These are phyloP conservation scores for Paramecium tetraurelia DNA, from an alignment of 73 alveolate species.

Conservation along the genomic window DNA sequence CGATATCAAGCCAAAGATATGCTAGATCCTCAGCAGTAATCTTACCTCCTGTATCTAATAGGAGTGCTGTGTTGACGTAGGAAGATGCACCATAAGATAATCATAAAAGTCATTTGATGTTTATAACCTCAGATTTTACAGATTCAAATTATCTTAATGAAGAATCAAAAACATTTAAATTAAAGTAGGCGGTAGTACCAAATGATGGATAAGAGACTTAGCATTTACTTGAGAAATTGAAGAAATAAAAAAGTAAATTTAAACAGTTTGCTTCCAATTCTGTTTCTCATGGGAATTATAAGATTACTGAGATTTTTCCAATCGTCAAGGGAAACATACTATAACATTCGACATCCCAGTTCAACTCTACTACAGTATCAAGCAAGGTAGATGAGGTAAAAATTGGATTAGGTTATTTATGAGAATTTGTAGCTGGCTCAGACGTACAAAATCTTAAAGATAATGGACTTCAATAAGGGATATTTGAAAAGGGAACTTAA, in stretches of 20 bases:
- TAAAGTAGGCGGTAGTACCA: background rate
- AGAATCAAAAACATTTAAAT: conserved; percentile 1
- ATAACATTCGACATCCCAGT: conserved; percentile 17
- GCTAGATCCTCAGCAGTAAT: background rate
- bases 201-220: background rate
- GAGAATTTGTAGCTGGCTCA: conserved; percentile 31
- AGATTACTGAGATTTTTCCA: conserved; percentile 36
- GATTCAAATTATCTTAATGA: conserved; percentile 8
- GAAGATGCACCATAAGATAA: background rate
- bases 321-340: background rate
- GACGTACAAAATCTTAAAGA: conserved; percentile 8
- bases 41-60: background rate
- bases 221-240: background rate
- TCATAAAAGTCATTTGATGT: background rate
- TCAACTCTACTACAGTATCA: background rate
- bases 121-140: conserved; percentile 41
- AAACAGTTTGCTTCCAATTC: conserved; percentile 39
- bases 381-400: background rate
- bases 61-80: background rate
- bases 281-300: background rate
- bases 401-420: conserved; percentile 26
- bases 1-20: background rate
- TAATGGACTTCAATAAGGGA: conserved; percentile 36
- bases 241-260: background rate
- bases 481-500: background rate